phyloP scores from a whole-genome alignment of 345 rosid species.

The Aquilaria sinensis region DNA sequence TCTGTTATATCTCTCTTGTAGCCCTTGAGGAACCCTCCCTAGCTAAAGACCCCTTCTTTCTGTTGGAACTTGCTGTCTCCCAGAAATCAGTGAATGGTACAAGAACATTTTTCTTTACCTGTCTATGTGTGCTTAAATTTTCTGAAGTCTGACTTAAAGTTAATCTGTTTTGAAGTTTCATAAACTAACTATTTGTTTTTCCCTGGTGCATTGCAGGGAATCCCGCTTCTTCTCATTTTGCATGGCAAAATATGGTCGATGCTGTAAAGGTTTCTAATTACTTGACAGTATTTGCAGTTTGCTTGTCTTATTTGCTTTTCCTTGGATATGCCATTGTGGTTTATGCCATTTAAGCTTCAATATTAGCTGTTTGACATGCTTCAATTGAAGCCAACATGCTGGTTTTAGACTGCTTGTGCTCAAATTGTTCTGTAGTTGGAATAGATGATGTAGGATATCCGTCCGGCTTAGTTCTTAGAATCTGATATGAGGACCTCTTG shows the following conservation, averaged over 20 bases:
- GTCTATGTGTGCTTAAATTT: neutral
- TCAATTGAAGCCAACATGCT: neutral
- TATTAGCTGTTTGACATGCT: neutral
- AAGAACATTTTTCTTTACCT: neutral
- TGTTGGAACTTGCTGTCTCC: constrained; percentile 36
- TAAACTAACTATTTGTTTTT: neutral
- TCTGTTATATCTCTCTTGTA: constrained; percentile 11
- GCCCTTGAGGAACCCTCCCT: constrained; percentile 39
- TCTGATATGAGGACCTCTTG: neutral
- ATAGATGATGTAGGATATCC: constrained; percentile 3
- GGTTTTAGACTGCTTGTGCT: neutral
- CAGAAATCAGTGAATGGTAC: constrained; percentile 11
- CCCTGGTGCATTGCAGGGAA: constrained; percentile 26
- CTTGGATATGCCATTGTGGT: constrained; percentile 1
- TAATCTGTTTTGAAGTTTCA: constrained; percentile 3
- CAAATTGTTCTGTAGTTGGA: neutral
- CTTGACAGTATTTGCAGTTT: constrained; percentile 5
- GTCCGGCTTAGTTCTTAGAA: neutral
- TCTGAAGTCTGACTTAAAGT: neutral
- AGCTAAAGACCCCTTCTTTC: constrained; percentile 42
- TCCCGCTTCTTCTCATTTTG: constrained; percentile 13
- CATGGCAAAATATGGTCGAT: constrained; percentile 65
- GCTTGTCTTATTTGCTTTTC: neutral
- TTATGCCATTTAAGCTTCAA: neutral
- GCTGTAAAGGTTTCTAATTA: constrained; percentile 40